Percentiles rank a stretch among this genome's conserved stretches.
Evolutionary conservation across 2,329 filamentous ascomycete species (phyloP).

Genomic region (Alternaria ethzedia): DNA sequence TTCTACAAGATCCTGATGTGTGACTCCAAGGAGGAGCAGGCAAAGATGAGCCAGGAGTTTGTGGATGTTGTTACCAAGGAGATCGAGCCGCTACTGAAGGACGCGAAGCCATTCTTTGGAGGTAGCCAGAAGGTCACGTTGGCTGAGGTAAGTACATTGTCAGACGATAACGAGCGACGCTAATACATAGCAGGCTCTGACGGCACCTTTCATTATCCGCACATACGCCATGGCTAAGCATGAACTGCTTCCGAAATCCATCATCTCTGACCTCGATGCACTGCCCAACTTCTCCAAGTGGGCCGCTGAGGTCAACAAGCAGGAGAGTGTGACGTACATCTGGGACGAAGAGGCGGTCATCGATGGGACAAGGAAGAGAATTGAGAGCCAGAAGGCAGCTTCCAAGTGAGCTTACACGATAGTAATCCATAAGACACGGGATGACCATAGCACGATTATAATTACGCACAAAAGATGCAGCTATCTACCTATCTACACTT

Average conservation of each 20-base stretch:
- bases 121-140: slow-evolving; percentile 65
- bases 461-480: background rate
- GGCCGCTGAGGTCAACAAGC: slow-evolving; percentile 64
- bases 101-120: slow-evolving; percentile 55
- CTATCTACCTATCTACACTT: slow-evolving; percentile 7
- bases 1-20: slow-evolving; percentile 57
- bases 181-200: slow-evolving; percentile 58
- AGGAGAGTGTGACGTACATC: slow-evolving; percentile 67
- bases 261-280: slow-evolving; percentile 57
- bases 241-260: slow-evolving; percentile 59
- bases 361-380: slow-evolving; percentile 22
- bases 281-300: slow-evolving; percentile 74
- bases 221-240: slow-evolving; percentile 62
- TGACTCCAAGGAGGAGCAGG: slow-evolving; percentile 56
- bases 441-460: slow-evolving; percentile 1
- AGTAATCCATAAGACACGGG: background rate
- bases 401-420: slow-evolving; percentile 15
- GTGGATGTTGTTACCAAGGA: slow-evolving; percentile 69
- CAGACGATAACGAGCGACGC: background rate
- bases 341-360: slow-evolving; percentile 41
- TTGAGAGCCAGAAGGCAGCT: slow-evolving; percentile 33
- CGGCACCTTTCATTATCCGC: slow-evolving; percentile 71
- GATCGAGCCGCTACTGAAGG: slow-evolving; percentile 71
- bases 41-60: slow-evolving; percentile 58
- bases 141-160: slow-evolving; percentile 66